phyloP scores from a whole-genome alignment of 1,284 basidiomycete genomes.

The Hemileia vastatrix region DNA sequence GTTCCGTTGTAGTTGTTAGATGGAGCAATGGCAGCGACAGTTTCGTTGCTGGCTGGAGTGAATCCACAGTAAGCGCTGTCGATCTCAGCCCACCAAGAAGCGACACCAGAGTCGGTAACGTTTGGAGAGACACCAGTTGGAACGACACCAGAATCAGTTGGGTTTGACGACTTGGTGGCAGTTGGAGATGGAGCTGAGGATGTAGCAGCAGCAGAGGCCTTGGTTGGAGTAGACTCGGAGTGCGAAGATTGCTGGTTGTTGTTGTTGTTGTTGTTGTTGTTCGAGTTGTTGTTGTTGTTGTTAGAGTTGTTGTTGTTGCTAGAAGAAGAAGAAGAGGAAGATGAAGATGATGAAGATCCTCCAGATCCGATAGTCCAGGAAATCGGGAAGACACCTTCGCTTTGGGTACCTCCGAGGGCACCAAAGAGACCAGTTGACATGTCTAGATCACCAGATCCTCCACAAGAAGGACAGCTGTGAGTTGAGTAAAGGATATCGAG shows the following conservation, averaged over 20 bases:
- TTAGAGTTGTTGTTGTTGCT: background rate
- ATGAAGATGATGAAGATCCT: background rate
- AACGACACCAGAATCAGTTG: background rate
- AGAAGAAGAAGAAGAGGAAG: background rate
- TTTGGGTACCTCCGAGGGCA: background rate
- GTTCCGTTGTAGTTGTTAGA: background rate
- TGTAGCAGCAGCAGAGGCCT: background rate
- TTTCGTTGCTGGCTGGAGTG: background rate
- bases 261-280: background rate
- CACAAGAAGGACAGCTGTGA: constrained; percentile 15
- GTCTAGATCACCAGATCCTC: constrained; percentile 6
- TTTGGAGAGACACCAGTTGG: background rate
- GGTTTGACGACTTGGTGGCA: background rate
- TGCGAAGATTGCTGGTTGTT: no score
- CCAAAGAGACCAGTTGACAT: constrained; percentile 17
- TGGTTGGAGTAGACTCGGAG: background rate
- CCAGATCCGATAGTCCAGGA: constrained; percentile 2
- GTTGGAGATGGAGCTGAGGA: background rate
- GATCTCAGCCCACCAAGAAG: background rate
- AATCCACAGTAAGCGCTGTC: background rate
- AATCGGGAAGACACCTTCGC: constrained; percentile 1
- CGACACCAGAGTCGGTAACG: background rate
- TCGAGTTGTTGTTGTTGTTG: no score
- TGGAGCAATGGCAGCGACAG: background rate
- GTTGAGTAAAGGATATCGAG: background rate